Evolutionary conservation across 768 basidiomycete genomes (phyloP), one percentile per base, ranked within the genome.

Genomic region (Calvatia gigantea): DNA sequence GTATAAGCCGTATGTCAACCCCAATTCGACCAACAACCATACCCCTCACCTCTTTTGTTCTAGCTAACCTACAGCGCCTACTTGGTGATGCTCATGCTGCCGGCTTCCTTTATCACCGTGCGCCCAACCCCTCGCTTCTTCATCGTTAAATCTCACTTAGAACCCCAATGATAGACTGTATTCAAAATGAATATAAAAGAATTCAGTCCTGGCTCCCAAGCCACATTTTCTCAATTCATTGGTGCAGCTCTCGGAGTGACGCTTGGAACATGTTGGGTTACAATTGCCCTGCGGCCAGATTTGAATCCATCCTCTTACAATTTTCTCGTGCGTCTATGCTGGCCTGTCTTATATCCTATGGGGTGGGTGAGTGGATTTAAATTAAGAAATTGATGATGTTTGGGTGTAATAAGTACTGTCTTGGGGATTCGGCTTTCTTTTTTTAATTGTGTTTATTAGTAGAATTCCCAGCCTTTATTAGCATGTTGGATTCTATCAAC

Each of bases 61-160:
- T n/a, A n/a, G n/a, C 32, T n/a, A 9, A 14, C n/a, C 37, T 54
- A 27, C n/a, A n/a, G n/a, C 55, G 64, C 83, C 0, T 85, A 84
- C 60, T 69, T 86, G 8, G 79, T 80, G 1, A 84, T 85, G 81
- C 60, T 81, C n/a, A 85, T 84, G 66, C 68, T 85, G 4, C 84
- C 84, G 2, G 79, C 81, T 0, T 78, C 79, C 12, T 80, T 85
- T 51, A 67, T 71, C 17, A 74, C 81, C 54, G 78, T 79, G 62
- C 42, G 75, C 54, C 15, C 41, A 32, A 47, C 17, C 17, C 38
- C 17, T 32, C 35, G 15, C 14, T 3, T 9, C 55, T 23, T 14
- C 15, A 32, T 21, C 27, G 19, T 21, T 28, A 17, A 27, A 15
- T 31, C 23, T 27, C 41, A 23, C 41, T 17, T 35, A n/a, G n/a